A percentile compares a stretch with the other conserved stretches of the same genome.
These are phyloP conservation scores for Solanum lycopersicoides DNA, from an alignment of 257 asterid genomes.

Conservation along the genomic window DNA sequence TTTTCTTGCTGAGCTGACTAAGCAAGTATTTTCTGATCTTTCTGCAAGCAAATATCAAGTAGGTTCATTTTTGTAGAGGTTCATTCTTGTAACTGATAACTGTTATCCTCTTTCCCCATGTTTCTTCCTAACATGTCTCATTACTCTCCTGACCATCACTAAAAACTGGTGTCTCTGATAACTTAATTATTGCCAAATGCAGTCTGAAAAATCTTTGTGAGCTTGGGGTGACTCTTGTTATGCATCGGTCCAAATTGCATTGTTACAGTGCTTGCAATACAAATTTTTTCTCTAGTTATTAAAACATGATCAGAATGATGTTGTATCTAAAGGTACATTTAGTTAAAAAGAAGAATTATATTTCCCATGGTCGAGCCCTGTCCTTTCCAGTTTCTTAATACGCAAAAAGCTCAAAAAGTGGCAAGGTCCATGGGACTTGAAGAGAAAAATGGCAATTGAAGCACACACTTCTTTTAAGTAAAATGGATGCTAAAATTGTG, in stretches of 20 bases:
- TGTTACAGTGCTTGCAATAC: not conserved
- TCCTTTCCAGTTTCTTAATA: not conserved
- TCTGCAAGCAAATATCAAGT: conserved; percentile 92
- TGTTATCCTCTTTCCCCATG: not conserved
- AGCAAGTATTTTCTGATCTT: conserved; percentile 86
- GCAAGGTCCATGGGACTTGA: not conserved
- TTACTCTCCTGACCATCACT: not conserved
- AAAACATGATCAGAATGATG: not conserved
- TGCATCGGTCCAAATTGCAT: not conserved
- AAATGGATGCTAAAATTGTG: not conserved
- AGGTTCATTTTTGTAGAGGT: conserved; percentile 18
- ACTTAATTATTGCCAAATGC: not conserved
- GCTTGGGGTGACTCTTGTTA: not conserved
- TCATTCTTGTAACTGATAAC: not conserved
- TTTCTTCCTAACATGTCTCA: not conserved
- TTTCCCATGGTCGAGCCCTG: not conserved
- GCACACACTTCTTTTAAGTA: not conserved
- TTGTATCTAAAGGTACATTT: not conserved
- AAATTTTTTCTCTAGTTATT: not conserved
- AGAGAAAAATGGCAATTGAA: not conserved
- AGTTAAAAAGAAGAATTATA: not conserved
- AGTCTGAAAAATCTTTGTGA: not conserved
- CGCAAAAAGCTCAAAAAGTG: not conserved
- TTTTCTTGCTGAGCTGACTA: conserved; percentile 88
- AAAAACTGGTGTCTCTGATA: not conserved